Percentiles rank a stretch among this genome's conserved stretches.
Conservation (phyloP, 129 eudicot genomes). For the Flaveria linearis region DNA sequence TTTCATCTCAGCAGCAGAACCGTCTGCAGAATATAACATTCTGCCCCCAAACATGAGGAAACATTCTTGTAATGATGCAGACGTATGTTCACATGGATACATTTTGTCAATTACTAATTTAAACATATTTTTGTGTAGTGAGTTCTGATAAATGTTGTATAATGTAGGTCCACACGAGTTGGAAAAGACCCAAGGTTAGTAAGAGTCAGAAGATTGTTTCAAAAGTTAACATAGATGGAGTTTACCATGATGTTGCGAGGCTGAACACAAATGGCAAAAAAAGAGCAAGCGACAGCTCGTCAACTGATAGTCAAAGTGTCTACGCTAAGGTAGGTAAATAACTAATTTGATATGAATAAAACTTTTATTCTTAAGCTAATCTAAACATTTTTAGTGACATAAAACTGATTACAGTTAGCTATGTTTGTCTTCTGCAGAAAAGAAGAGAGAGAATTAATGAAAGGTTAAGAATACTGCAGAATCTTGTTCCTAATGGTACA, state of each 20-base stretch:
- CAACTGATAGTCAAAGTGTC: slow-evolving; percentile 69
- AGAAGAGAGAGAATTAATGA: slow-evolving; percentile 78
- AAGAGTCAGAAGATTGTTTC: slow-evolving; percentile 28
- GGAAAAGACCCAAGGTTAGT: slow-evolving; percentile 46
- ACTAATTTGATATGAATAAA: not conserved
- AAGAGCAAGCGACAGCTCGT: slow-evolving; percentile 55
- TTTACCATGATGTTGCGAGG: slow-evolving; percentile 34
- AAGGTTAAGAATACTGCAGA: slow-evolving; percentile 59
- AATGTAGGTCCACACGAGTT: slow-evolving; percentile 43
- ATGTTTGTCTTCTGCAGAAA: slow-evolving; percentile 44
- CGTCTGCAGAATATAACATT: not conserved
- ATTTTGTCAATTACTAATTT: not conserved
- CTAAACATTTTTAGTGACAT: not conserved
- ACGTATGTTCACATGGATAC: slow-evolving; percentile 37
- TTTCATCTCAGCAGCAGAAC: not conserved
- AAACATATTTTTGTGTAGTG: not conserved
- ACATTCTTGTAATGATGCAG: slow-evolving; percentile 35
- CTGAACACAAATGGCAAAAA: slow-evolving; percentile 41
- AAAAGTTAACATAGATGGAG: slow-evolving; percentile 4
- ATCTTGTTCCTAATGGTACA: slow-evolving; percentile 79
- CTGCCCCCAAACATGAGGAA: slow-evolving; percentile 43
- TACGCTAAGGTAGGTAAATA: slow-evolving; percentile 64
- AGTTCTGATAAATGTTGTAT: slow-evolving; percentile 9
- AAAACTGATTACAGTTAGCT: not conserved
- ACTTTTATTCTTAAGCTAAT: not conserved